Evolutionary conservation across 495 filamentous ascomycete species (phyloP).

Genomic region (Sordaria brevicollis): DNA sequence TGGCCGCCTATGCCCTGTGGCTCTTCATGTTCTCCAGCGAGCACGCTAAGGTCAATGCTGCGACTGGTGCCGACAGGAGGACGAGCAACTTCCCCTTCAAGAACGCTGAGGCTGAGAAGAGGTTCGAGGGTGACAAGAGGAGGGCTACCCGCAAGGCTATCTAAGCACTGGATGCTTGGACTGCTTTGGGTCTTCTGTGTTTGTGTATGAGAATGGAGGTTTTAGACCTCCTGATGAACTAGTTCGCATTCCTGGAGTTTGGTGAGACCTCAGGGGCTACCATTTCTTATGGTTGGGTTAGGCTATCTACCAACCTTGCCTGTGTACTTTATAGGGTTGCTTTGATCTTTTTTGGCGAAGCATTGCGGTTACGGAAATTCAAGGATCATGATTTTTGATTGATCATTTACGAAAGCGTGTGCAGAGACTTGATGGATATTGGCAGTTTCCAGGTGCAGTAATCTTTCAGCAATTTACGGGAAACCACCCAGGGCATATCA

Average conservation of each 20-base stretch:
- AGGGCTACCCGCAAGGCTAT: neutral
- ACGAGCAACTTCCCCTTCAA: conserved; percentile 75
- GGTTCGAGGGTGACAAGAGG: neutral
- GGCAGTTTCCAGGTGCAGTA: no score
- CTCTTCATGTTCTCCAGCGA: conserved; percentile 62
- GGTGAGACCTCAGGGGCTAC: neutral
- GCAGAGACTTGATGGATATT: neutral
- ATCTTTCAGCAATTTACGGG: no score
- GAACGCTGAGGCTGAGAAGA: conserved; percentile 36
- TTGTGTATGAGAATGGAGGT: neutral
- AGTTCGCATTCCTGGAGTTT: neutral
- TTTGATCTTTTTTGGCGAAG: neutral
- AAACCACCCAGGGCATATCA: neutral
- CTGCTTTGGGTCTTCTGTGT: neutral
- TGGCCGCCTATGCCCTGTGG: conserved; percentile 61
- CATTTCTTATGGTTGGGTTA: neutral
- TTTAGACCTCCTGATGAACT: neutral
- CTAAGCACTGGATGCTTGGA: neutral
- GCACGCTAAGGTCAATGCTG: conserved; percentile 50
- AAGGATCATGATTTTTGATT: neutral
- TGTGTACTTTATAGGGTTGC: neutral
- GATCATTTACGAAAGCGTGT: neutral
- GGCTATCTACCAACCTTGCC: neutral
- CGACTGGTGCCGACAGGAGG: conserved; percentile 70
- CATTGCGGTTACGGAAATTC: neutral